These are phyloP conservation scores for Stemphylium vesicarium DNA, from an alignment of 2,329 filamentous ascomycete species.

Conservation along the genomic window DNA sequence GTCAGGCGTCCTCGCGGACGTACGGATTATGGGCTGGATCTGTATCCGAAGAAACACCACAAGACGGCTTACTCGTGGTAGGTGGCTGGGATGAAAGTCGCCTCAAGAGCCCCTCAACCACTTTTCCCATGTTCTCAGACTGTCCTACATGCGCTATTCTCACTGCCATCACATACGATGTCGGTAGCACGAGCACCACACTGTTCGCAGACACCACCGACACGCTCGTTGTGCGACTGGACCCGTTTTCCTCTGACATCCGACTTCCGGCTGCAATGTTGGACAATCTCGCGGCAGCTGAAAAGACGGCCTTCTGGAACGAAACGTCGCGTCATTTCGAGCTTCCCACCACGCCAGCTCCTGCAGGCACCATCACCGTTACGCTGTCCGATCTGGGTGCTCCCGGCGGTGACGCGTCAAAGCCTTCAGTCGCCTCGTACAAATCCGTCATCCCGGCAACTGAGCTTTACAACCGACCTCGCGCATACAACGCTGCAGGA, in stretches of 20 bases:
- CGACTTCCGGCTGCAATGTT: slow-evolving; percentile 19
- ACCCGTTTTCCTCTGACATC: slow-evolving; percentile 22
- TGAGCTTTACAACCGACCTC: slow-evolving; percentile 22
- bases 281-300: slow-evolving; percentile 18
- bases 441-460: slow-evolving; percentile 23
- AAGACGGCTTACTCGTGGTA: slow-evolving; percentile 23
- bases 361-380: slow-evolving; percentile 22
- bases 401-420: slow-evolving; percentile 20
- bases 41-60: slow-evolving; percentile 22
- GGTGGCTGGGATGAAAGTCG: slow-evolving; percentile 25
- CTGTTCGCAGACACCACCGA: slow-evolving; percentile 16
- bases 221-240: slow-evolving; percentile 20
- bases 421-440: slow-evolving; percentile 23
- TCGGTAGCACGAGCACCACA: slow-evolving; percentile 19
- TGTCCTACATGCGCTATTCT: slow-evolving; percentile 26
- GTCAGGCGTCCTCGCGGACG: slow-evolving; percentile 25
- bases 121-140: slow-evolving; percentile 27
- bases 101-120: slow-evolving; percentile 18
- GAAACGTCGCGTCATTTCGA: slow-evolving; percentile 22
- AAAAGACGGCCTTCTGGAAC: slow-evolving; percentile 25
- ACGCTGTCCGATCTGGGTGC: slow-evolving; percentile 22
- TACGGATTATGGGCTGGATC: slow-evolving; percentile 27
- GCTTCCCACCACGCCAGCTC: slow-evolving; percentile 19
- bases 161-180: slow-evolving; percentile 27
- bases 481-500: slow-evolving; percentile 20